A percentile compares a stretch with the other conserved stretches of the same genome.
Conservation (phyloP, 2,329 filamentous ascomycete genomes). For the Verticillium klebahnii region DNA sequence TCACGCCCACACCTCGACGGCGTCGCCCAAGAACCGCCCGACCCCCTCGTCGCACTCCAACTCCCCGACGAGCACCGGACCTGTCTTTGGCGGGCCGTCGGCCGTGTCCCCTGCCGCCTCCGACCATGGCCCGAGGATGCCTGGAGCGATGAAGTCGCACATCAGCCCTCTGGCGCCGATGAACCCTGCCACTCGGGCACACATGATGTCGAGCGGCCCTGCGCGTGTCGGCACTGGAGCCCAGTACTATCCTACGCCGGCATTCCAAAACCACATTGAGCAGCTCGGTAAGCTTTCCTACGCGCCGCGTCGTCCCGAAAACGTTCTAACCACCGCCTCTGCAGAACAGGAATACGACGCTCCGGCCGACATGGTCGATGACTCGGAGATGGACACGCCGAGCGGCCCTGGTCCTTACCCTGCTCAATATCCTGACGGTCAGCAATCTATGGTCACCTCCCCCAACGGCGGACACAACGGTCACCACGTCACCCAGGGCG, state of each 20-base stretch:
- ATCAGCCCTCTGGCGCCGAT: constrained; percentile 26
- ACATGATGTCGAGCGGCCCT: constrained; percentile 24
- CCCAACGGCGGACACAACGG: constrained; percentile 29
- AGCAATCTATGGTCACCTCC: constrained; percentile 36
- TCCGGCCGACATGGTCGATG: constrained; percentile 83
- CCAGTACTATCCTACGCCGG: constrained; percentile 73
- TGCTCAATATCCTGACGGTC: constrained; percentile 45
- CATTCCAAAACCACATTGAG: constrained; percentile 89
- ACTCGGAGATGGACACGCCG: constrained; percentile 67
- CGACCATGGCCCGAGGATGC: constrained; percentile 38
- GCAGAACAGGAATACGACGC: constrained; percentile 97
- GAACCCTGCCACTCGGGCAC: constrained; percentile 23
- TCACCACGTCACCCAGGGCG: constrained; percentile 31
- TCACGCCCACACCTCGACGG: constrained; percentile 47
- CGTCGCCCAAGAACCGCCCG: constrained; percentile 68
- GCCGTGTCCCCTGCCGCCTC: constrained; percentile 40
- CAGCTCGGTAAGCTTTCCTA: constrained; percentile 81
- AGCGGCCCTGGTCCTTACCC: constrained; percentile 62
- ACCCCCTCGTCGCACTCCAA: constrained; percentile 74
- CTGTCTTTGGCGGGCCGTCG: constrained; percentile 34
- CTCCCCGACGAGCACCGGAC: constrained; percentile 47
- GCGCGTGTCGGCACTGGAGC: constrained; percentile 35
- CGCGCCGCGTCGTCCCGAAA: constrained; percentile 43
- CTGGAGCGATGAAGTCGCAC: constrained; percentile 34
- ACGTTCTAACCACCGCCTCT: constrained; percentile 61